Conservation (phyloP, 2,329 filamentous ascomycete species). For the Colletotrichum cuscutae region DNA sequence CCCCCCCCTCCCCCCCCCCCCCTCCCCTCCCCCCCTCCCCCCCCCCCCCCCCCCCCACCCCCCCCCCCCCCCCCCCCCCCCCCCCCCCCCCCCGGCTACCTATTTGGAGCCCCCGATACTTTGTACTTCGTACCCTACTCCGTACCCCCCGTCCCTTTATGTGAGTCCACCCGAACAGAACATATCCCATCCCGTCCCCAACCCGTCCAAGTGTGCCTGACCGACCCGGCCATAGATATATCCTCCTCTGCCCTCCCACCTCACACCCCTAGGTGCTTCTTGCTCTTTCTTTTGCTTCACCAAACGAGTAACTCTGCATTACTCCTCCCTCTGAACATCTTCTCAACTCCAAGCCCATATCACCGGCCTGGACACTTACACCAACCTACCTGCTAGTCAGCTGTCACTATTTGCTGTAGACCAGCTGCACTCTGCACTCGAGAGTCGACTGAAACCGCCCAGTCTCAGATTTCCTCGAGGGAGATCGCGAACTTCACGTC, state of each 20-base stretch:
- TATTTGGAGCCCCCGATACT: slow-evolving; percentile 28
- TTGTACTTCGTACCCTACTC: background rate
- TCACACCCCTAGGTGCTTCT: background rate
- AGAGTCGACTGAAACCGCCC: slow-evolving; percentile 27
- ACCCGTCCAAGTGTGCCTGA: slow-evolving; percentile 15
- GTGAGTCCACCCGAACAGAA: slow-evolving; percentile 13
- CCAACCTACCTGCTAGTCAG: background rate
- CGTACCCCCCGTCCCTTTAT: slow-evolving; percentile 20
- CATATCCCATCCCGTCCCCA: slow-evolving; percentile 9
- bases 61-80: background rate
- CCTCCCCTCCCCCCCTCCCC: background rate
- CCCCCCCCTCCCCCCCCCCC: background rate
- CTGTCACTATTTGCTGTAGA: slow-evolving; percentile 22
- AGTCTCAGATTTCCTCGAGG: slow-evolving; percentile 31
- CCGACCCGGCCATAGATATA: slow-evolving; percentile 33
- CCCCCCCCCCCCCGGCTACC: background rate
- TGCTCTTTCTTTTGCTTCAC: background rate
- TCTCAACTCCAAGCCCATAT: background rate
- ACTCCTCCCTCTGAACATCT: background rate
- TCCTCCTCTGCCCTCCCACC: slow-evolving; percentile 28
- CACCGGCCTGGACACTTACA: slow-evolving; percentile 28
- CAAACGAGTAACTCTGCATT: background rate
- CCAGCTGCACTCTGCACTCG: slow-evolving; percentile 12
- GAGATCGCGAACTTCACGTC: slow-evolving; percentile 22
- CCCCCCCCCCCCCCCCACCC: background rate